Conservation (phyloP, 2,329 filamentous ascomycete species). For the Trichoderma hamatum region DNA sequence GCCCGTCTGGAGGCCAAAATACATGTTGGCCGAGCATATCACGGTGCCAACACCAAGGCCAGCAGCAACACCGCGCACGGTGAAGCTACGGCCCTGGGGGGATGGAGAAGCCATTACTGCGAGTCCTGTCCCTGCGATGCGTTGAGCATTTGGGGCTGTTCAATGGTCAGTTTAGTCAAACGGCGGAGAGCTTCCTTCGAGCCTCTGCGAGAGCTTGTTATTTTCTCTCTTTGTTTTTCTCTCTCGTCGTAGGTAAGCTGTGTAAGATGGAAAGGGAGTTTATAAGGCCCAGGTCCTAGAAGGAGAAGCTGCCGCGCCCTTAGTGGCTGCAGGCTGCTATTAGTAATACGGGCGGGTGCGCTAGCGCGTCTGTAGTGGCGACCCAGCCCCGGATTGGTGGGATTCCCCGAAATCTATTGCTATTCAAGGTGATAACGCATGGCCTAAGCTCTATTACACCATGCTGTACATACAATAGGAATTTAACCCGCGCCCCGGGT, state of each 20-base stretch:
- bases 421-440: no score
- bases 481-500: background rate
- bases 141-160: background rate
- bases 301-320: background rate
- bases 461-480: background rate
- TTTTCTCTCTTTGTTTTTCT: background rate
- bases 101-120: conserved; percentile 31
- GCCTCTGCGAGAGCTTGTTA: background rate
- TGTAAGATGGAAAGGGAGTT: background rate
- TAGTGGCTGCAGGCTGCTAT: background rate
- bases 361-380: background rate
- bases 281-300: background rate
- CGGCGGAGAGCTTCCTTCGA: background rate
- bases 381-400: background rate
- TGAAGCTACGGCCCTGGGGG: conserved; percentile 71
- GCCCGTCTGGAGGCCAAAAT: conserved; percentile 91
- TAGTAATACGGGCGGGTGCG: background rate
- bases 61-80: conserved; percentile 74
- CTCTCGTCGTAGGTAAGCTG: background rate
- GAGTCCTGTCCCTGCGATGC: background rate
- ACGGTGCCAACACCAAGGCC: conserved; percentile 84
- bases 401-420: background rate
- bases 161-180: background rate
- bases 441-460: background rate
- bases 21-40: conserved; percentile 97